A percentile compares a stretch with the other conserved stretches of the same genome.
These are phyloP conservation scores for Hortaea werneckii DNA, from an alignment of 2,329 filamentous ascomycete species.

Conservation along the genomic window DNA sequence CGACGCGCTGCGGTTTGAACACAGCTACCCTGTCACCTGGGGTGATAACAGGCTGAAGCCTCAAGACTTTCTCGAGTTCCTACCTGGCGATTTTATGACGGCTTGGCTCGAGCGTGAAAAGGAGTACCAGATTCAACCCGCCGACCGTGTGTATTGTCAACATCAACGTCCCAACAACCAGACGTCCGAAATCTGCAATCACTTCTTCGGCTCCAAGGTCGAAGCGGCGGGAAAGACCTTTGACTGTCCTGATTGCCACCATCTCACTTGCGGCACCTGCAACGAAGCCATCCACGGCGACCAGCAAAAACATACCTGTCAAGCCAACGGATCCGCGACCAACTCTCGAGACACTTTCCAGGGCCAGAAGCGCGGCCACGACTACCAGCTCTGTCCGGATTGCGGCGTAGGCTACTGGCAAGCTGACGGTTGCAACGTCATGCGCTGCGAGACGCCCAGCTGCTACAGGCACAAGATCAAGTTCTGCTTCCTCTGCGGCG, in stretches of 20 bases:
- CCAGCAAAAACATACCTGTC: not conserved
- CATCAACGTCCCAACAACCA: not conserved
- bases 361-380: constrained; percentile 5
- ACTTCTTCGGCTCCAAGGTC: not conserved
- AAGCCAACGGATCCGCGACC: not conserved
- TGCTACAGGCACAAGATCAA: constrained; percentile 1
- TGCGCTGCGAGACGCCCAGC: constrained; percentile 2
- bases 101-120: not conserved
- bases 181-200: not conserved
- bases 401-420: constrained; percentile 4
- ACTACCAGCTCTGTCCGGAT: constrained; percentile 7
- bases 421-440: constrained; percentile 7
- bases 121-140: constrained; percentile 3
- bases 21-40: constrained; percentile 3
- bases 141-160: constrained; percentile 2
- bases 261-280: not conserved
- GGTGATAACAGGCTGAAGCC: constrained; percentile 1
- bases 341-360: constrained; percentile 2
- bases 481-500: constrained; percentile 8
- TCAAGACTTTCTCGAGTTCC: not conserved
- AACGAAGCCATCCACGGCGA: not conserved
- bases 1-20: constrained; percentile 2
- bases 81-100: not conserved
- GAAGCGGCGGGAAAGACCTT: not conserved
- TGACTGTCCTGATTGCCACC: not conserved